A percentile compares a stretch with the other conserved stretches of the same genome.
Conservation (phyloP, 371 early-diverging fungal species). For the Lichtheimia hyalospora region DNA sequence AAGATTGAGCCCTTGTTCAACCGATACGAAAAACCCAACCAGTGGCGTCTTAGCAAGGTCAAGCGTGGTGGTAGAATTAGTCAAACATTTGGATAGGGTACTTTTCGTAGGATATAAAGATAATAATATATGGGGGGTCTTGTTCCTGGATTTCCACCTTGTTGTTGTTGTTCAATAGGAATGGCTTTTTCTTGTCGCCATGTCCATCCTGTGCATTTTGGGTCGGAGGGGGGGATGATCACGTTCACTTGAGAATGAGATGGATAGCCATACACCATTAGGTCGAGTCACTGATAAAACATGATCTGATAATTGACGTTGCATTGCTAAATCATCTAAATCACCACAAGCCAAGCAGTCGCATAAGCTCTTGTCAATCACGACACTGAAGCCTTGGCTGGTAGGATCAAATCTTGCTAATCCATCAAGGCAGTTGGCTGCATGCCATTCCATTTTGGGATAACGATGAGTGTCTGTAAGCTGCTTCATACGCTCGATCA, state of each 20-base stretch:
- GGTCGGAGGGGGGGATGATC: constrained; percentile 10
- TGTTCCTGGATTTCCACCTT: constrained; percentile 29
- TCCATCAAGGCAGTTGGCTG: constrained; percentile 27
- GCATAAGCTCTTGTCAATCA: constrained; percentile 41
- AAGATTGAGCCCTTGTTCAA: constrained; percentile 91
- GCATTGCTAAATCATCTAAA: constrained; percentile 22
- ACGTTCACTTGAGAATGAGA: constrained; percentile 33
- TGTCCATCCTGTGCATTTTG: constrained; percentile 20
- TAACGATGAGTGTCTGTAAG: constrained; percentile 11
- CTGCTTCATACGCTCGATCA: constrained; percentile 38
- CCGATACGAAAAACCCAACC: constrained; percentile 87
- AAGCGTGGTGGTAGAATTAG: constrained; percentile 74
- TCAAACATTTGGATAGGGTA: constrained; percentile 71
- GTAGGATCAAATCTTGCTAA: constrained; percentile 10
- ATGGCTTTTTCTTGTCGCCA: constrained; percentile 13
- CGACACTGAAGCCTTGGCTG: constrained; percentile 11
- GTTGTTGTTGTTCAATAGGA: constrained; percentile 25
- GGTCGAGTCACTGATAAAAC: constrained; percentile 19
- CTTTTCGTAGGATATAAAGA: constrained; percentile 22
- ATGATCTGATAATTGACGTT: constrained; percentile 18
- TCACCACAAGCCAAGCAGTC: constrained; percentile 50
- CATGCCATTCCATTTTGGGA: constrained; percentile 19
- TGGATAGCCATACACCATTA: constrained; percentile 27
- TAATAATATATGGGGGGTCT: constrained; percentile 32
- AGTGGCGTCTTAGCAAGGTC: constrained; percentile 84